Percentiles rank a stretch among this genome's conserved stretches.
phyloP scores from a whole-genome alignment of 2,329 filamentous ascomycete genomes.

The Penicillium sp. region DNA sequence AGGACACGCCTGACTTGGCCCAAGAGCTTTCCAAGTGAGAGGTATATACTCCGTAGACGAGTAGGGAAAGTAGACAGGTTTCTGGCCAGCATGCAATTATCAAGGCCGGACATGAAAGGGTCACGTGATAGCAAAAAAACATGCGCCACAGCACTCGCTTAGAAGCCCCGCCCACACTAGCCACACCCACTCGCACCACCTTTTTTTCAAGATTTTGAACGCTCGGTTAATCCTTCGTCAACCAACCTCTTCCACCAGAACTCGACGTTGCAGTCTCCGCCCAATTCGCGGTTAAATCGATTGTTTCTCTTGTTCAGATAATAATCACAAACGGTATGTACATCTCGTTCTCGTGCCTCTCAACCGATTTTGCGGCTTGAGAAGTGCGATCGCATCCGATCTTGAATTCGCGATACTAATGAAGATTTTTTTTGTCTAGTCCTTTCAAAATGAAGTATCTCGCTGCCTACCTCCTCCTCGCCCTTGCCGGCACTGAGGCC shows the following conservation, averaged over 20 bases:
- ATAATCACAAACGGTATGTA: slow-evolving; percentile 31
- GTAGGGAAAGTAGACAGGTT: slow-evolving; percentile 7
- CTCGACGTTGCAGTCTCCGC: slow-evolving; percentile 99
- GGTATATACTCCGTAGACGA: background rate
- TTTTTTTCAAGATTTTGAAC: slow-evolving; percentile 37
- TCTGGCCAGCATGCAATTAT: slow-evolving; percentile 16
- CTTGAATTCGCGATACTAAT: slow-evolving; percentile 21
- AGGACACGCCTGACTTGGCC: background rate
- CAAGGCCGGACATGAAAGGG: slow-evolving; percentile 16
- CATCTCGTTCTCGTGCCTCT: background rate
- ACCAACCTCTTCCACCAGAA: slow-evolving; percentile 54
- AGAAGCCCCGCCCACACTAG: slow-evolving; percentile 31
- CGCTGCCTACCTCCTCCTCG: slow-evolving; percentile 97
- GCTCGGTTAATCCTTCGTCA: slow-evolving; percentile 30
- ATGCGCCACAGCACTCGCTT: slow-evolving; percentile 40
- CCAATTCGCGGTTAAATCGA: slow-evolving; percentile 98
- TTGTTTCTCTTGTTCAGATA: slow-evolving; percentile 67
- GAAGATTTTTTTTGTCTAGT: slow-evolving; percentile 15
- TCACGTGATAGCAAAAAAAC: slow-evolving; percentile 24
- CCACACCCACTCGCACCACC: slow-evolving; percentile 40
- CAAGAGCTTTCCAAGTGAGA: background rate
- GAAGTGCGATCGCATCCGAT: slow-evolving; percentile 6
- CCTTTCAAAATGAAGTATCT: slow-evolving; percentile 95
- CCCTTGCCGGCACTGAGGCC: slow-evolving; percentile 84
- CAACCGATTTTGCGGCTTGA: background rate